Base-by-base conservation (phyloP, 139 green algal species). In the Chlorella sp. region DNA sequence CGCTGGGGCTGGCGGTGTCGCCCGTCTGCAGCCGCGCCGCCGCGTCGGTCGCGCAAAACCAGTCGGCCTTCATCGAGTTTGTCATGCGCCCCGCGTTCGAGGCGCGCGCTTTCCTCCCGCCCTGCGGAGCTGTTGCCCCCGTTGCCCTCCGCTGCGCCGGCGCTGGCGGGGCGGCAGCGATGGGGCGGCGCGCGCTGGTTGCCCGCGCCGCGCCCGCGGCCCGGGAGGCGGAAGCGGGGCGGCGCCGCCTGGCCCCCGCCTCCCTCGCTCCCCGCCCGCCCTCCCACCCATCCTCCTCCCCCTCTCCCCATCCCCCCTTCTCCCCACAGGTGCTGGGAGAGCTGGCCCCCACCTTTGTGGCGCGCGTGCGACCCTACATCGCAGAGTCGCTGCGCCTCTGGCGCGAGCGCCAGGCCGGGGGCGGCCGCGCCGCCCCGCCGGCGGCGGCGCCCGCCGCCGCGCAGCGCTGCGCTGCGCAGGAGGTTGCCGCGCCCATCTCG, bases 21-120 rank as follows among this genome's bases (percentile, higher is more conserved):
- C 65, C 82, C 5, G 78, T 92, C 65, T 96, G 93, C 82, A 85
- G 94, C 69, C 75, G 83, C 15, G 70, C 76, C 2, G 84, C 75
- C 1, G 83, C 88, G 23, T 85, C 90, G 64, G 89, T 95, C 74
- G 77, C 88, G 8, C 80, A 79, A 25, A 89, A 85, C 50, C 93
- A 97, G 84, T 67, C 91, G 12, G 53, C 55, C 0, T 92, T 92
- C 60, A 80, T 91, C 14, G 76, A 87, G 45, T 79, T 75, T 27
- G 81, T 89, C 8, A 67, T 90, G 17, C 64, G 68, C 25, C 87
- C 87, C 35, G 79, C 50, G 31, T 81, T 84, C 71, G 41, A 27
- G 21, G 64, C 41, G 1, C 9, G 64, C 33, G 41, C 40, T n/a
- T 36, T 14, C 36, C 17, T 56, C 8, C 42, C 8, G 11, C 64